These are phyloP conservation scores for Aspergillus fructus DNA, from an alignment of 2,329 filamentous ascomycete genomes.

Conservation along the genomic window DNA sequence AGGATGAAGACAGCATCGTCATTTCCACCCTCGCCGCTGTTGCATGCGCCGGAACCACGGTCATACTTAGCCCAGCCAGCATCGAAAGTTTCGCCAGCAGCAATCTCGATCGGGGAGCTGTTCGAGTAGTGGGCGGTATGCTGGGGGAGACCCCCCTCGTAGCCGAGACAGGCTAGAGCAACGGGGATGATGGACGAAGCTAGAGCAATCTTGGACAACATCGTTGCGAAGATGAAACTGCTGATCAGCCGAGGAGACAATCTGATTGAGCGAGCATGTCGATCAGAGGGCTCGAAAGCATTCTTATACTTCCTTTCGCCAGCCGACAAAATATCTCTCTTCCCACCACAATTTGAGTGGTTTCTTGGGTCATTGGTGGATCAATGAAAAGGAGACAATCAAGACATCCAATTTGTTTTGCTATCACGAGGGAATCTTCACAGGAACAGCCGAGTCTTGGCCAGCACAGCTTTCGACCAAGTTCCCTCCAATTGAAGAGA, in stretches of 20 bases:
- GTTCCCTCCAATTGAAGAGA: conserved; percentile 7
- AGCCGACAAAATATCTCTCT: neutral
- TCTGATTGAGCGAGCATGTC: conserved; percentile 7
- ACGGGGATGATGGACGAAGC: conserved; percentile 10
- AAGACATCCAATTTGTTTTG: conserved; percentile 1
- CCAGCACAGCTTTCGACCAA: neutral
- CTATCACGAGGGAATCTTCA: conserved; percentile 5
- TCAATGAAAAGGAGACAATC: neutral
- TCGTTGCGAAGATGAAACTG: neutral
- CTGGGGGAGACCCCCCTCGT: conserved; percentile 16
- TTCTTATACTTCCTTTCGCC: neutral
- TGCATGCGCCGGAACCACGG: conserved; percentile 43
- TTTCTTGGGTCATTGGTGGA: conserved; percentile 5
- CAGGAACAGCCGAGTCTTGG: neutral
- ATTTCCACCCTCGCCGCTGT: conserved; percentile 44
- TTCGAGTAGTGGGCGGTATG: conserved; percentile 15
- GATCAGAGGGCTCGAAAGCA: neutral
- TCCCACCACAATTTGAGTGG: too few relatives aligned
- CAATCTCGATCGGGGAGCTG: conserved; percentile 38
- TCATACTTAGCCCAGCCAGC: conserved; percentile 49
- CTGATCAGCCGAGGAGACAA: neutral
- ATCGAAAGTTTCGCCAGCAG: conserved; percentile 47
- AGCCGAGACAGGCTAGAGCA: conserved; percentile 19
- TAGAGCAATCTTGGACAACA: conserved; percentile 11
- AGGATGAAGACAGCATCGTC: conserved; percentile 48